phyloP scores from a whole-genome alignment of 257 asterid genomes.

The Solanum bulbocastanum region DNA sequence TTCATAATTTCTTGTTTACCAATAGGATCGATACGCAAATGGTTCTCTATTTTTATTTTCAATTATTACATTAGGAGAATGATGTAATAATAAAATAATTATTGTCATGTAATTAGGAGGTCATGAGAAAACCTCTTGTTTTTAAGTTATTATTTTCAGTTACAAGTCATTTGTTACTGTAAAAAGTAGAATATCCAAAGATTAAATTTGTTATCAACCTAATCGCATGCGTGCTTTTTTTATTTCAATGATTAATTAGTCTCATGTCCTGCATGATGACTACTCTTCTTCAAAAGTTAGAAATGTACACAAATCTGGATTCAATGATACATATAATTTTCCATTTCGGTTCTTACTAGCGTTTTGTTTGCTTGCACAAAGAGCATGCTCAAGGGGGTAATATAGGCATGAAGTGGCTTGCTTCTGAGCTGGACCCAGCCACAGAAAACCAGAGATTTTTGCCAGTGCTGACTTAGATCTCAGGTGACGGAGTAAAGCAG shows the following conservation, averaged over 20 bases:
- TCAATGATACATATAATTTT: background rate
- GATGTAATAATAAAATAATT: background rate
- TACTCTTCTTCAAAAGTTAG: background rate
- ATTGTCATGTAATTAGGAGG: background rate
- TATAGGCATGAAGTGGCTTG: background rate
- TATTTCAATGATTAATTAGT: background rate
- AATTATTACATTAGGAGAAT: background rate
- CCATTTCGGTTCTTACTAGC: background rate
- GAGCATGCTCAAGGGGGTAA: background rate
- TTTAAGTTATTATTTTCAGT: background rate
- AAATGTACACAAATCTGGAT: background rate
- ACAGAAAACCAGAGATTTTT: background rate
- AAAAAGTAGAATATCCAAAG: no score
- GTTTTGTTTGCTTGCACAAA: background rate
- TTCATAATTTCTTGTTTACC: background rate
- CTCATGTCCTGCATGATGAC: background rate
- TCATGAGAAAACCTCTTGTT: background rate
- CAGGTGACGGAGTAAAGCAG: background rate
- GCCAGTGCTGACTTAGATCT: background rate
- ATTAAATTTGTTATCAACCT: no score
- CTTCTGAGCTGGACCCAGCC: background rate
- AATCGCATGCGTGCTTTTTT: no score
- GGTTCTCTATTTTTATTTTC: background rate
- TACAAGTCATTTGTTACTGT: background rate
- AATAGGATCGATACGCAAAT: background rate